Percentiles rank a stretch among this genome's conserved stretches.
Conservation (phyloP, 768 basidiomycete genomes). For the Trametopsis cervina region DNA sequence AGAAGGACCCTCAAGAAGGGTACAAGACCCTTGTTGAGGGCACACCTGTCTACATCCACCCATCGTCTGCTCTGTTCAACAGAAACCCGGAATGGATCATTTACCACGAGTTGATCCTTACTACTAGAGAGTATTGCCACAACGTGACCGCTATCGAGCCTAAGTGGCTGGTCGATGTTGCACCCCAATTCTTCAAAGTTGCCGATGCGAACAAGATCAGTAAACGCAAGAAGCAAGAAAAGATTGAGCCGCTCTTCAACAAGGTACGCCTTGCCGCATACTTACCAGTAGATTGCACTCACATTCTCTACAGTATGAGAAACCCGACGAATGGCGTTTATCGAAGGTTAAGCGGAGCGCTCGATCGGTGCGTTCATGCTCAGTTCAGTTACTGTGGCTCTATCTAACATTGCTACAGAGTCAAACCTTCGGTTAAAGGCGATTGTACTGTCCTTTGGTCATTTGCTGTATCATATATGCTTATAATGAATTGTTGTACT, state of each 20-base stretch:
- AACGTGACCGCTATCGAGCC: conserved; percentile 95
- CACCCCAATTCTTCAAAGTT: conserved; percentile 98
- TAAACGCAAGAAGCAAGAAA: conserved; percentile 92
- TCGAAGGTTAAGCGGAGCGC: conserved; percentile 90
- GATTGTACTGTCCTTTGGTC: not conserved
- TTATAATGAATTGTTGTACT: conserved; percentile 14
- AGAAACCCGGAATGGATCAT: conserved; percentile 94
- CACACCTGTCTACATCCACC: conserved; percentile 99
- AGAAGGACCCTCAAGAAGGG: conserved; percentile 97
- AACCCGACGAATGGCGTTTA: conserved; percentile 90
- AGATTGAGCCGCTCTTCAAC: conserved; percentile 94
- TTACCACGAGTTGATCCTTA: conserved; percentile 93
- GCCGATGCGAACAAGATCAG: conserved; percentile 97
- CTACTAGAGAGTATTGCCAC: conserved; percentile 92
- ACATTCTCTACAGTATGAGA: conserved; percentile 53
- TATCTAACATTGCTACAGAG: conserved; percentile 32
- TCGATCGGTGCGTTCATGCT: conserved; percentile 41
- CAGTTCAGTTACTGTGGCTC: not conserved
- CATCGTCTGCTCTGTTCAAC: conserved; percentile 94
- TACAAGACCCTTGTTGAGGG: conserved; percentile 98
- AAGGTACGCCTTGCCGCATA: conserved; percentile 37
- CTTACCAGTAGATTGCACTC: conserved; percentile 1
- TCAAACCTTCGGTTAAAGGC: conserved; percentile 78
- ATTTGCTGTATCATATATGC: conserved; percentile 4
- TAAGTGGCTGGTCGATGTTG: conserved; percentile 97